Conservation (phyloP, 352 stramenopile species). For the Aphanomyces euteiches region DNA sequence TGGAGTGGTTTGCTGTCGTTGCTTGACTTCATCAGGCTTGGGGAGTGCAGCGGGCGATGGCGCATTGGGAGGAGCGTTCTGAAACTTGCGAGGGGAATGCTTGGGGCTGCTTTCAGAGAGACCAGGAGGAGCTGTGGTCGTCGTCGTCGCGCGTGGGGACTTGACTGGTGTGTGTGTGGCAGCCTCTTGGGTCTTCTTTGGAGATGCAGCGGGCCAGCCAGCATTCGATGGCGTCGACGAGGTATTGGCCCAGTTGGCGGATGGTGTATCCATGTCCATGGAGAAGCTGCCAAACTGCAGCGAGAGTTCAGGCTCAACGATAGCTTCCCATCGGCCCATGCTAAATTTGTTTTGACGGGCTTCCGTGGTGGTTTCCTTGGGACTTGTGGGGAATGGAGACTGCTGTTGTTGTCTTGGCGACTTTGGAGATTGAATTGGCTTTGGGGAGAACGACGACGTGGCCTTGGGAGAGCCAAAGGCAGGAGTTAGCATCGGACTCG, state of each 20-base stretch:
- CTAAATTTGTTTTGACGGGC: conserved; percentile 49
- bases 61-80: conserved; percentile 58
- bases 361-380: not conserved
- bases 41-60: conserved; percentile 80
- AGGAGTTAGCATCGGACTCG: conserved; percentile 23
- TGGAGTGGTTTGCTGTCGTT: conserved; percentile 4
- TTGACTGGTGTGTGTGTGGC: conserved; percentile 36
- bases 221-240: conserved; percentile 45
- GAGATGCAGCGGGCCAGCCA: conserved; percentile 41
- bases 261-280: conserved; percentile 52
- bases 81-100: conserved; percentile 23
- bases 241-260: conserved; percentile 34
- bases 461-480: not conserved
- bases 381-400: not conserved
- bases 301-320: conserved; percentile 61
- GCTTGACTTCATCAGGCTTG: conserved; percentile 81
- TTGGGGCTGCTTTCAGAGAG: conserved; percentile 47
- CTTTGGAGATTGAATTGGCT: conserved; percentile 49
- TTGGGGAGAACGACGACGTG: conserved; percentile 20
- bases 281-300: conserved; percentile 87
- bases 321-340: conserved; percentile 79
- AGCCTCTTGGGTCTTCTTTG: conserved; percentile 54
- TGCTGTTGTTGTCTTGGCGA: not conserved
- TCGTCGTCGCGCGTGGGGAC: conserved; percentile 33
- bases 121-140: conserved; percentile 62